A percentile compares a stretch with the other conserved stretches of the same genome.
These are phyloP conservation scores for Triticum turgidum DNA, from an alignment of 176 grass and related monocot species.

Conservation along the genomic window DNA sequence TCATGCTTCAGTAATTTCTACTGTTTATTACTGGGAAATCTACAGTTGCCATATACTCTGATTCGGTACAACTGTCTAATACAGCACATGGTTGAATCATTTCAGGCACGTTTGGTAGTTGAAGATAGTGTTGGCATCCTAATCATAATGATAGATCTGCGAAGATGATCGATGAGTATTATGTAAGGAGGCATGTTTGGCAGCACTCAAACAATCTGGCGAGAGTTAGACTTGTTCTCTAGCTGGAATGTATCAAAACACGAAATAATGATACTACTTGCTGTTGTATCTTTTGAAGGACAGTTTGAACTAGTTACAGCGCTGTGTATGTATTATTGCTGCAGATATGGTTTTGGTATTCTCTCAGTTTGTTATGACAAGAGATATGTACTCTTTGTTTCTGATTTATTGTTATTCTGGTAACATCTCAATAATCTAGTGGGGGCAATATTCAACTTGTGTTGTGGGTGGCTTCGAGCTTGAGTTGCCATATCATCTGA, in stretches of 20 bases:
- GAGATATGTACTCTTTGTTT: not conserved
- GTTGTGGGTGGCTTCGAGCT: not conserved
- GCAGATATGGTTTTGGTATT: not conserved
- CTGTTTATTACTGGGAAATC: not conserved
- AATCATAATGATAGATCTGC: not conserved
- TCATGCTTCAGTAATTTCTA: not conserved
- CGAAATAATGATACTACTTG: constrained; percentile 15
- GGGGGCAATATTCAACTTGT: not conserved
- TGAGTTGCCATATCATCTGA: not conserved
- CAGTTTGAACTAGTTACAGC: not conserved
- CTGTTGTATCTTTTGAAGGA: not conserved
- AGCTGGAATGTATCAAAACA: not conserved
- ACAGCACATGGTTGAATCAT: not conserved
- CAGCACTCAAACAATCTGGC: not conserved
- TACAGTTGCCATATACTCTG: not conserved
- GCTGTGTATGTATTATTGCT: constrained; percentile 22
- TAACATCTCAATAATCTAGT: not conserved
- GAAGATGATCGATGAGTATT: not conserved
- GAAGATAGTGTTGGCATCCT: not conserved
- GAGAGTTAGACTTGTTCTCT: not conserved
- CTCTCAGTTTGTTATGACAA: not conserved
- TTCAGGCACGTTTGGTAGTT: constrained; percentile 25
- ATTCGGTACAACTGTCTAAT: not conserved
- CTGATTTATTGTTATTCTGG: not conserved
- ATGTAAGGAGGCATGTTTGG: not conserved